Evolutionary conservation across 116 monocot species (phyloP).

Genomic region (Dioscorea cayenensis): DNA sequence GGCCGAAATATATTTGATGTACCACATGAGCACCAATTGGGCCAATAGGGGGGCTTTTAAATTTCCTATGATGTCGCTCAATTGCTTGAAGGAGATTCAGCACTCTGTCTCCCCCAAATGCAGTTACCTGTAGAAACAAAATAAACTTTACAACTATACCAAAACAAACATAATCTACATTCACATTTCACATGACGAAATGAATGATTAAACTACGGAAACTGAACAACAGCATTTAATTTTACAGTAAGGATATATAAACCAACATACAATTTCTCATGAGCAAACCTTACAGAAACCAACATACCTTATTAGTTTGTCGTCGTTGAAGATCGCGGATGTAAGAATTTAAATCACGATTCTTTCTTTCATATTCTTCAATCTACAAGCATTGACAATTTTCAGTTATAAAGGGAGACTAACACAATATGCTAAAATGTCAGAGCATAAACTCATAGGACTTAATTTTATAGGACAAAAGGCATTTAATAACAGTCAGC

Average conservation of each 20-base stretch:
- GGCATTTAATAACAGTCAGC: no score
- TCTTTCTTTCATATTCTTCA: conserved; percentile 52
- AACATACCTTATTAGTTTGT: conserved; percentile 49
- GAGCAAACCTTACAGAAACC: conserved; percentile 18
- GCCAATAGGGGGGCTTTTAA: conserved; percentile 73
- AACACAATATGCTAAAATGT: no score
- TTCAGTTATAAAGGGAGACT: not conserved
- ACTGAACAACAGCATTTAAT: not conserved
- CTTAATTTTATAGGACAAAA: no score
- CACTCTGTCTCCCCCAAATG: conserved; percentile 90
- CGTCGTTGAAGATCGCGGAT: conserved; percentile 55
- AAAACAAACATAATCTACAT: no score
- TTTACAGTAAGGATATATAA: not conserved
- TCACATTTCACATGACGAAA: no score
- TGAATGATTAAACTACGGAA: not conserved
- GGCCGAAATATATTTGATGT: conserved; percentile 3
- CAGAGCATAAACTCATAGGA: no score
- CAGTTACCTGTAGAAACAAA: conserved; percentile 48
- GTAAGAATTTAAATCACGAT: conserved; percentile 32
- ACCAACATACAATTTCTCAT: not conserved
- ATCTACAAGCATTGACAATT: conserved; percentile 29
- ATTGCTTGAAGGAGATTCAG: conserved; percentile 65
- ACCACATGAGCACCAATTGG: conserved; percentile 94
- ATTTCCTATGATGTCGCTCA: conserved; percentile 59
- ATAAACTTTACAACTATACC: conserved; percentile 5